Evolutionary conservation across 768 basidiomycete species (phyloP), one percentile per base, ranked within the genome.

Genomic region (Leccinellum albellum): DNA sequence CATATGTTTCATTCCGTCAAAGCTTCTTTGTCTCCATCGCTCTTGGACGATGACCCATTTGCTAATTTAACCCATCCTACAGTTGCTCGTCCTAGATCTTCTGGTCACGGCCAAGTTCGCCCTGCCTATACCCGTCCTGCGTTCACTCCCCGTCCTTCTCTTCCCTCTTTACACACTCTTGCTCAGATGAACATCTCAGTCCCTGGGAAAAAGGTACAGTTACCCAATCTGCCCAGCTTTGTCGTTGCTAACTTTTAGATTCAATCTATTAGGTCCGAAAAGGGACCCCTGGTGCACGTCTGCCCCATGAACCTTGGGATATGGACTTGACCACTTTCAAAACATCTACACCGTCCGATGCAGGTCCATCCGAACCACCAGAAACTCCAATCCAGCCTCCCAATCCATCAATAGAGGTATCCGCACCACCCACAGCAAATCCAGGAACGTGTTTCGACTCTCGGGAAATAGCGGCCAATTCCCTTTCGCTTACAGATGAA

Each of bases 1-100:
- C 35, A n/a, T n/a, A n/a, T n/a, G n/a, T n/a, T n/a, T n/a, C n/a
- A n/a, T n/a, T n/a, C n/a, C n/a, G n/a, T 28, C 4, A 28, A 28
- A 28, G 28, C 7, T 6, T 29, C 56, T 20, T 28, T 51, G 23
- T 29, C 58, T 20, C 49, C 59, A 17, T 61, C 63, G 12, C 52
- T 88, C 20, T 74, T 87, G 24, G 88, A 89, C 63, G 83, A 86
- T 51, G 88, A 90, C 63, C 88, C 88, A 2, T 90, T 90, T 63
- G 88, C 88, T 21, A 82, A 85, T 58, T 74, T 86, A 47, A 15
- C 58, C 1, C 1, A 1, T 20, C 40, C 4, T 4, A 15, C 35
- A 6, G 15, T 9, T 2, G 1, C 51, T 1, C 71, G 72, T n/a
- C 72, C 74, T 2, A 70, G 62, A 54, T 76, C 76, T 2, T 71